These are phyloP conservation scores for Fomitopsis schrenkii DNA, from an alignment of 1,284 basidiomycete species.

Conservation along the genomic window DNA sequence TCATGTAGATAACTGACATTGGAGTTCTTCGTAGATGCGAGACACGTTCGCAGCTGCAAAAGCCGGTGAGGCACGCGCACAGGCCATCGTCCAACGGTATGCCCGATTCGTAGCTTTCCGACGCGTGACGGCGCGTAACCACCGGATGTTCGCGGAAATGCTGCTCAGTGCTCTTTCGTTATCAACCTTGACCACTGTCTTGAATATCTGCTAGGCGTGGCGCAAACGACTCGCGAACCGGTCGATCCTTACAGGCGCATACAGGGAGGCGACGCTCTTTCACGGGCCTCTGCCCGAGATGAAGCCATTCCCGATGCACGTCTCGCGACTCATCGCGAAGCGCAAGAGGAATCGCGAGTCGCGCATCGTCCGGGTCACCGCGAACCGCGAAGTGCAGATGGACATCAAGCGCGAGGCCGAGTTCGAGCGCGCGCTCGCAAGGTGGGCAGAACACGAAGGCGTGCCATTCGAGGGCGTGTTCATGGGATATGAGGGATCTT, in stretches of 20 bases:
- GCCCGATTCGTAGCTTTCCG: slow-evolving; percentile 44
- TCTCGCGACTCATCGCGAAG: slow-evolving; percentile 65
- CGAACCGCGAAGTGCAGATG: slow-evolving; percentile 32
- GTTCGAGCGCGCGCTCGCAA: slow-evolving; percentile 47
- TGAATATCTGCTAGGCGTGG: slow-evolving; percentile 37
- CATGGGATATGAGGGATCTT: slow-evolving; percentile 23
- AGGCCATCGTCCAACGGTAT: slow-evolving; percentile 49
- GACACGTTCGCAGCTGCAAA: slow-evolving; percentile 52
- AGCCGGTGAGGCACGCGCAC: slow-evolving; percentile 44
- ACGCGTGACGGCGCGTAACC: slow-evolving; percentile 39
- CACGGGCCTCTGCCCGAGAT: slow-evolving; percentile 73
- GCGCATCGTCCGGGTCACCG: slow-evolving; percentile 34
- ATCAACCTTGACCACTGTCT: too few species aligned
- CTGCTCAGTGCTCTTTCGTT: slow-evolving; percentile 36
- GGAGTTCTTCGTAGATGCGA: slow-evolving; percentile 44
- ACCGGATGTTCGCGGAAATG: slow-evolving; percentile 44
- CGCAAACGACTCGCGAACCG: slow-evolving; percentile 45
- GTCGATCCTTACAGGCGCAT: slow-evolving; percentile 66
- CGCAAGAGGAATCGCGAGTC: slow-evolving; percentile 48
- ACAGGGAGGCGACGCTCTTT: slow-evolving; percentile 55
- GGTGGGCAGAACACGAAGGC: slow-evolving; percentile 11
- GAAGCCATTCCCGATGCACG: slow-evolving; percentile 66
- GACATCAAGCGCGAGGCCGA: slow-evolving; percentile 50
- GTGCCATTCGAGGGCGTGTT: slow-evolving; percentile 23
- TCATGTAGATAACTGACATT: not conserved